Evolutionary conservation across 2,329 filamentous ascomycete genomes (phyloP), one percentile per base, ranked within the genome.

Genomic region (Fusarium caatingaense): DNA sequence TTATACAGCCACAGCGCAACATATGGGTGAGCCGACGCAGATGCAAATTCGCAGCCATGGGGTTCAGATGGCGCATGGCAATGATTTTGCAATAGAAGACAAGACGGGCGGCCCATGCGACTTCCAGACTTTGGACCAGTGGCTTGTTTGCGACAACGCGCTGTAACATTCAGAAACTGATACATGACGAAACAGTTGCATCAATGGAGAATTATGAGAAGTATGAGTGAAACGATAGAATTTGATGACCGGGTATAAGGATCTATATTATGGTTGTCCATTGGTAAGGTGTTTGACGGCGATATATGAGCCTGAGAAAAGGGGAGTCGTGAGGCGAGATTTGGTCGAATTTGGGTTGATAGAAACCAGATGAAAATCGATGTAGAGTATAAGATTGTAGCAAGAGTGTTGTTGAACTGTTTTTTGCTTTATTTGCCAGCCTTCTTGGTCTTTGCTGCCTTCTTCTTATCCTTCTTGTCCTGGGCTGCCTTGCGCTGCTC

Each of bases 401-500:
- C 27, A n/a, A 48, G 15, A 18, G 20, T 25, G 50, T 15, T 11
- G 12, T 23, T 27, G 15, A 30, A 25, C 44, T 69, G 51, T 45
- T 51, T 49, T 68, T 72, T 62, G 65, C 69, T 55, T 53, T 53
- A 53, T 53, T 27, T 53, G 34, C 23, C 49, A 10, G 25, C 37
- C 49, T 53, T 53, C 27, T 53, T 53, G 34, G 60, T 60, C 30
- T 66, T 72, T 37, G 75, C 77, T 51, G 81, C 78, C 72, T 83
- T 83, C 75, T 82, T 83, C 75, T 82, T 83, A 37, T 73, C 72
- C 60, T 82, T 79, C 53, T 79, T 80, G 37, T 79, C 78, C 56
- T 81, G 80, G 78, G 86, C 86, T 74, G 84, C 84, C 77, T 86
- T 87, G 76, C 81, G 85, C 77, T 89, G 87, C 74, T 87, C 86